Percentiles rank a stretch among this genome's conserved stretches.
These are phyloP conservation scores for Solanum raphanifolium DNA, from an alignment of 257 asterid genomes.

Conservation along the genomic window DNA sequence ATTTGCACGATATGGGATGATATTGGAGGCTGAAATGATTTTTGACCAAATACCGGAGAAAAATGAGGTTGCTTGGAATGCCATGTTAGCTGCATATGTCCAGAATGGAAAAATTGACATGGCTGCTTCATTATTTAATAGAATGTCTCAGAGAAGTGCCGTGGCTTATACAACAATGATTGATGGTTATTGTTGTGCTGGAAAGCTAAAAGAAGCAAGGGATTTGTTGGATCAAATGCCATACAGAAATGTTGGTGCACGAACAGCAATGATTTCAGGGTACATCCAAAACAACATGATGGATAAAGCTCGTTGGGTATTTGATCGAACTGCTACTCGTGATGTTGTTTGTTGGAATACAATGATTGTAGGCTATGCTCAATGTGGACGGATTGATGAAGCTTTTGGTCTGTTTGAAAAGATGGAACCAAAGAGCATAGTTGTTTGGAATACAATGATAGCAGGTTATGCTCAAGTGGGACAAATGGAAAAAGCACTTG, in stretches of 20 bases:
- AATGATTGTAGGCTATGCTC: conserved; percentile 25
- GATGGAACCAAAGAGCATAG: conserved; percentile 28
- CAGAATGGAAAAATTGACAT: conserved; percentile 15
- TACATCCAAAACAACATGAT: conserved; percentile 12
- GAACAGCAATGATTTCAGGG: conserved; percentile 26
- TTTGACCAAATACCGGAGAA: conserved; percentile 19
- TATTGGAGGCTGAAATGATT: conserved; percentile 13
- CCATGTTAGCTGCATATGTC: conserved; percentile 30
- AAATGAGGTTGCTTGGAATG: conserved; percentile 28
- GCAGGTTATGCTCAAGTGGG: conserved; percentile 30
- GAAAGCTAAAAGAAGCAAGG: conserved; percentile 23
- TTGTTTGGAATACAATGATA: conserved; percentile 42
- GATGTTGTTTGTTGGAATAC: conserved; percentile 36
- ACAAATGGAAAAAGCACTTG: conserved; percentile 18
- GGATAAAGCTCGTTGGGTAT: conserved; percentile 20
- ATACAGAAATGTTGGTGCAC: conserved; percentile 18
- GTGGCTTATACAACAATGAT: conserved; percentile 28
- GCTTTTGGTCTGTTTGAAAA: conserved; percentile 22
- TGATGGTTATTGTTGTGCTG: conserved; percentile 14
- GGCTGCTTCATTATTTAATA: conserved; percentile 14
- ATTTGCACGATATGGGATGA: conserved; percentile 11
- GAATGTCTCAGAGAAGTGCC: conserved; percentile 21
- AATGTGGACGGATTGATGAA: conserved; percentile 19
- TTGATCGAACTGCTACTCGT: conserved; percentile 11
- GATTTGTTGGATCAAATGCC: conserved; percentile 20